Evolutionary conservation across 352 stramenopile species (phyloP).

Genomic region (Pythium coloratum): DNA sequence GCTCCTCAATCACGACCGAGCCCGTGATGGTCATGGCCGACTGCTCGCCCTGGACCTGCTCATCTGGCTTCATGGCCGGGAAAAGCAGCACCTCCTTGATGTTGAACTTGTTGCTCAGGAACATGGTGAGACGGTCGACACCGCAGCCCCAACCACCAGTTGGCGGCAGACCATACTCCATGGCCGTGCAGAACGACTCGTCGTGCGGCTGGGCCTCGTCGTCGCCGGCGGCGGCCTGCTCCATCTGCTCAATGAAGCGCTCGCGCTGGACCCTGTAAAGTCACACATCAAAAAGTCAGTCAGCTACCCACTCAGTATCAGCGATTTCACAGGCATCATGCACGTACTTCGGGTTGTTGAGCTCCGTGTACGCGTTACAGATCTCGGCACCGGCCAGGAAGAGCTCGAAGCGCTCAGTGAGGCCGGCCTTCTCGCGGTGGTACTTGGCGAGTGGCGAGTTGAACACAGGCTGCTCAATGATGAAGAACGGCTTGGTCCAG

Average conservation of each 20-base stretch:
- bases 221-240: conserved; percentile 75
- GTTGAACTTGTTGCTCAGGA: conserved; percentile 93
- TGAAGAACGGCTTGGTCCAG: conserved; percentile 97
- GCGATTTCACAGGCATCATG: too few relatives aligned
- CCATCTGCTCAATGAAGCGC: conserved; percentile 82
- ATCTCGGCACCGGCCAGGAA: conserved; percentile 97
- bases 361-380: conserved; percentile 99
- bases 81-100: conserved; percentile 99
- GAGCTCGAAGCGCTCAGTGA: conserved; percentile 99
- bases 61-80: conserved; percentile 98
- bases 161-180: conserved; percentile 98
- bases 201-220: conserved; percentile 92
- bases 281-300: conserved; percentile 9
- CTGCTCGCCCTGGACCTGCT: conserved; percentile 40
- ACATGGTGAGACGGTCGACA: conserved; percentile 97
- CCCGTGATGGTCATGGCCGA: conserved; percentile 26
- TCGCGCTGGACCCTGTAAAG: conserved; percentile 61
- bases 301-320: neutral
- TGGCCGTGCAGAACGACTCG: conserved; percentile 91
- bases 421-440: conserved; percentile 89
- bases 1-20: conserved; percentile 55
- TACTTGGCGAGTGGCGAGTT: conserved; percentile 97
- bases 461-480: conserved; percentile 98
- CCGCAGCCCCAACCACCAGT: conserved; percentile 97
- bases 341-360: conserved; percentile 92